Conservation (phyloP, 441 rosid genomes). For the Mallotus japonicus region DNA sequence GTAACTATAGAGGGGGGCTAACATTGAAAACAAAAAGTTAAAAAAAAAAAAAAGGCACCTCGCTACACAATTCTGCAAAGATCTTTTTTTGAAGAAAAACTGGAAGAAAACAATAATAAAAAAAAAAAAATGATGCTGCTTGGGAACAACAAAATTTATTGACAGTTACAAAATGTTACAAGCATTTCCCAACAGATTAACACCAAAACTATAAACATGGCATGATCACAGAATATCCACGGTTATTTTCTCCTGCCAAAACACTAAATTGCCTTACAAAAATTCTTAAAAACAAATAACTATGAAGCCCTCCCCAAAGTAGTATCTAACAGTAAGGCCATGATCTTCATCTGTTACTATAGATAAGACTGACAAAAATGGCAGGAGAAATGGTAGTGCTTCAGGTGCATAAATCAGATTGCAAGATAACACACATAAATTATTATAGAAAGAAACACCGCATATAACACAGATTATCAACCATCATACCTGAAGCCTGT, state of each 20-base stretch:
- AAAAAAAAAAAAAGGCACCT: conserved; percentile 5
- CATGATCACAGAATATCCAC: neutral
- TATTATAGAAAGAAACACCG: conserved; percentile 10
- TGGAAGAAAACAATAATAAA: neutral
- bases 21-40: conserved; percentile 26
- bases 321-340: neutral
- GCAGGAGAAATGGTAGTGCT: neutral
- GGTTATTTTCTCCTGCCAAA: neutral
- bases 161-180: neutral
- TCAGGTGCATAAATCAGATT: neutral
- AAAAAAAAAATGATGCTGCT: neutral
- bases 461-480: conserved; percentile 1
- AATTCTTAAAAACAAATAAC: neutral
- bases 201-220: neutral
- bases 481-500: conserved; percentile 90
- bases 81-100: conserved; percentile 6
- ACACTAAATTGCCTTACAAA: neutral
- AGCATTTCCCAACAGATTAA: neutral
- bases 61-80: conserved; percentile 10
- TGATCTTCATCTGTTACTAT: neutral
- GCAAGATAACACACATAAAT: conserved; percentile 10
- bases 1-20: conserved; percentile 98
- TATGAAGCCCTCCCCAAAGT: neutral
- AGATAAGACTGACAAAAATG: neutral
- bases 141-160: neutral